These are phyloP conservation scores for Cerioporus squamosus DNA, from an alignment of 1,284 basidiomycete species.

Conservation along the genomic window DNA sequence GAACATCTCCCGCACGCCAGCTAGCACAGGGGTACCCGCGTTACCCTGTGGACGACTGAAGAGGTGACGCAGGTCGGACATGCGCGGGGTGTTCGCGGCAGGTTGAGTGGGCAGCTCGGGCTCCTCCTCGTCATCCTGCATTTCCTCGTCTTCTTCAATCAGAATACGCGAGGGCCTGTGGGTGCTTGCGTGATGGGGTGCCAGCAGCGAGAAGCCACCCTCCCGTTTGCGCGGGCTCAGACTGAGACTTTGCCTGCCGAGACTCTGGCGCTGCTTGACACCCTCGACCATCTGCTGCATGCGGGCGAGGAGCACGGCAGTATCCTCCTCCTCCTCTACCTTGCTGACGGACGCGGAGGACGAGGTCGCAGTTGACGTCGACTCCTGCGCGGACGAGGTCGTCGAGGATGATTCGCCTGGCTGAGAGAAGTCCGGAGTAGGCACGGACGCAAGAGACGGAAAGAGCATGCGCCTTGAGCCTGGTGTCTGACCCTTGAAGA, in stretches of 20 bases:
- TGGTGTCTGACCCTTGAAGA: conserved; percentile 56
- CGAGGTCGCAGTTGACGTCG: conserved; percentile 11
- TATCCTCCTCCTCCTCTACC: conserved; percentile 43
- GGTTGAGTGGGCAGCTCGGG: background rate
- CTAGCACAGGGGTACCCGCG: conserved; percentile 37
- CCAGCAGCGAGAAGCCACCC: conserved; percentile 36
- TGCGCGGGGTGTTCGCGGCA: conserved; percentile 13
- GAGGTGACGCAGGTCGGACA: conserved; percentile 24
- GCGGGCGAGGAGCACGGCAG: conserved; percentile 55
- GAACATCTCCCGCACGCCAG: conserved; percentile 42
- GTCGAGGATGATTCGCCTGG: background rate
- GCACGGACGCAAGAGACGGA: conserved; percentile 18
- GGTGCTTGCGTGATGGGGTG: conserved; percentile 22
- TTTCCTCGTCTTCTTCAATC: conserved; percentile 24
- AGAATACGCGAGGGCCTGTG: conserved; percentile 18
- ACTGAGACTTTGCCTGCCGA: conserved; percentile 26
- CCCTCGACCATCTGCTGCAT: conserved; percentile 67
- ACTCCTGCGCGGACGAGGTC: conserved; percentile 4
- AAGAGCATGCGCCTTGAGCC: conserved; percentile 38
- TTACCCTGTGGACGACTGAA: conserved; percentile 16
- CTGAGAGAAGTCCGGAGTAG: conserved; percentile 21
- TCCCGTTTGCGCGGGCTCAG: conserved; percentile 29
- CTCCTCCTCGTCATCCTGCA: conserved; percentile 13
- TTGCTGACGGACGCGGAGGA: conserved; percentile 8
- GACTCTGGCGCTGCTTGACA: conserved; percentile 58